These are phyloP conservation scores for Nymphaea thermarum DNA, from an alignment of 164 flowering plant genomes.

Conservation along the genomic window DNA sequence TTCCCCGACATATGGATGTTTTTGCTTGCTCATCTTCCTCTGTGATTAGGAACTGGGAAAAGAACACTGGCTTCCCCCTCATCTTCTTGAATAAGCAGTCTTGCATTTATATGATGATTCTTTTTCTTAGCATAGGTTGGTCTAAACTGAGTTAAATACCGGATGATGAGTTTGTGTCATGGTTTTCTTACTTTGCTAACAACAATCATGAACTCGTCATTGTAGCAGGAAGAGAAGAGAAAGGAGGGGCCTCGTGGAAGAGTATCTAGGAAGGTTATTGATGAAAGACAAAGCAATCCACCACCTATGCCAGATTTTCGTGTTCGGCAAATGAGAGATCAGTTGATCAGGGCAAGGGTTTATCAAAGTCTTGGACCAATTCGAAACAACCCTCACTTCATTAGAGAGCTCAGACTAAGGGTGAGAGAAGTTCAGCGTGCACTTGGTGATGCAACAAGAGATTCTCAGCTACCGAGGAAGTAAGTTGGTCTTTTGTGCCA, in stretches of 20 bases:
- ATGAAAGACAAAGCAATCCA: constrained; percentile 19
- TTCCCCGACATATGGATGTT: no score
- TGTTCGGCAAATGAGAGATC: constrained; percentile 65
- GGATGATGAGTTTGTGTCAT: constrained; percentile 2
- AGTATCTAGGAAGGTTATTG: constrained; percentile 11
- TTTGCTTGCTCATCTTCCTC: no score
- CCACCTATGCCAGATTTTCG: constrained; percentile 31
- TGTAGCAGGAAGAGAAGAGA: constrained; percentile 13
- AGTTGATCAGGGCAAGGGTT: constrained; percentile 60
- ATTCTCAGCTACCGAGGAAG: constrained; percentile 63
- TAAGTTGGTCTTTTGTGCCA: constrained; percentile 16
- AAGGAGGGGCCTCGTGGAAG: constrained; percentile 13
- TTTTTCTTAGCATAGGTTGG: neutral
- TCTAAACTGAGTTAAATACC: neutral
- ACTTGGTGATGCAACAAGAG: constrained; percentile 68
- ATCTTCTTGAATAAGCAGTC: no score
- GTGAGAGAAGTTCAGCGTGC: constrained; percentile 62
- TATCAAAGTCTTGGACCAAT: constrained; percentile 55
- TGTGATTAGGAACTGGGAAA: no score
- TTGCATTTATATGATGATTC: no score
- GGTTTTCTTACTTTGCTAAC: constrained; percentile 3
- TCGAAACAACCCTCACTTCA: constrained; percentile 51
- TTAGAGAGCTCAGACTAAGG: constrained; percentile 58
- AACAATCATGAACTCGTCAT: constrained; percentile 19
- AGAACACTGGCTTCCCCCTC: no score